Base-by-base conservation (phyloP, 106 monocot species). In the Allium sativum region DNA sequence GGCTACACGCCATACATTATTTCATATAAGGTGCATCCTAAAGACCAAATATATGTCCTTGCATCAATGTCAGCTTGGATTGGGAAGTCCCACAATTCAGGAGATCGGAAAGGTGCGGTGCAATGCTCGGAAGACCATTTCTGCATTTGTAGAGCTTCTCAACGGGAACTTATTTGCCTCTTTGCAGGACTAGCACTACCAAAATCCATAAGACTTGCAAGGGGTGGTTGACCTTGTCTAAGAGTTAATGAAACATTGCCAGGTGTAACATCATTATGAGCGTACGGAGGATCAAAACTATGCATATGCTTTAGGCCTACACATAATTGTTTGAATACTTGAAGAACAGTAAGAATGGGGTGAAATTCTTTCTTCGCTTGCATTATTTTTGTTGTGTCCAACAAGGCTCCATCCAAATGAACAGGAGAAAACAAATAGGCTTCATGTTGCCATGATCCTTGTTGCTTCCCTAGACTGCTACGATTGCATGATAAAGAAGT, bases 161-260 rank as follows among this genome's bases (percentile, higher is more conserved):
- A 69, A 16, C 74, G 88, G 50, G 98, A 88, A 63, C 82, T 68
- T 45, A 98, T 98, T 70, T 92, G 68, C 65, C 69, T 92, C 68
- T 78, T 92, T 72, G 98, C 88, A 67, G 88, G 85, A 21, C 72
- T 71, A 45, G 92, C 70, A 65, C 98, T 98, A 67, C 98, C 98
- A 74, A 98, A 98, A 73, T 98, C 98, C 98, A 98, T 98, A 58
- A 98, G 56, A 74, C 88, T 98, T 43, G 91, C 88, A 69, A 92
- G 48, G 65, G 98, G 85, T 43, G 87, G 65, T 48, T 88, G 82
- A 47, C 82, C 85, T 66, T 85, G 87, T 59, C 65, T 76, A 21
- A 82, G 80, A 16, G 91, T 83, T 46, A 98, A 65, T 60, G 92
- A 81, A 48, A 98, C 80, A 76, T 98, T 98, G 53, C 98, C 98